phyloP scores from a whole-genome alignment of 371 early-diverging fungal genomes.

The Mucor indicus region DNA sequence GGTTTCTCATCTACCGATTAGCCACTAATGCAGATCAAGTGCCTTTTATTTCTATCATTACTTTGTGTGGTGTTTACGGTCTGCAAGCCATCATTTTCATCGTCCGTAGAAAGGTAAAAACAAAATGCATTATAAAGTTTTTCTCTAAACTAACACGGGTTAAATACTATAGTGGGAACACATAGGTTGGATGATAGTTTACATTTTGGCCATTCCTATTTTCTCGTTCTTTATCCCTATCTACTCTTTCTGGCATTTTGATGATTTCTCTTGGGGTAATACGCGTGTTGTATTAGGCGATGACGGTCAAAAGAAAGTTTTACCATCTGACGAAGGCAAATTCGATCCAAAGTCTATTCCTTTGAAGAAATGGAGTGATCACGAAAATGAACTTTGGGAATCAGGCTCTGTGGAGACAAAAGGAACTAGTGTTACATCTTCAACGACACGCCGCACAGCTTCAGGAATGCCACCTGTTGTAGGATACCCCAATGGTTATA shows the following conservation, averaged over 20 bases:
- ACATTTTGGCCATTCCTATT: conserved; percentile 79
- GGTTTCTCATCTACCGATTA: conserved; percentile 59
- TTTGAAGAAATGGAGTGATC: conserved; percentile 84
- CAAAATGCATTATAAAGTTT: no score
- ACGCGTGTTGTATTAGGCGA: conserved; percentile 83
- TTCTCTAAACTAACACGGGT: neutral
- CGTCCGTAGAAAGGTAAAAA: conserved; percentile 67
- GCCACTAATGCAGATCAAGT: conserved; percentile 43
- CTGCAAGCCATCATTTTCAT: conserved; percentile 84
- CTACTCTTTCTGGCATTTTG: conserved; percentile 95
- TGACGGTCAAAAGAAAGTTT: conserved; percentile 63
- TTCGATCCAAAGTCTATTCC: conserved; percentile 51
- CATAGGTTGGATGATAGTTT: conserved; percentile 95
- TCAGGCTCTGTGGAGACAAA: conserved; percentile 53
- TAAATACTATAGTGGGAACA: conserved; percentile 68
- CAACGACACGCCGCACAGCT: conserved; percentile 19
- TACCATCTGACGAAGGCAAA: conserved; percentile 42
- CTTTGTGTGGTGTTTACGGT: conserved; percentile 76
- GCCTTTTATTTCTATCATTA: conserved; percentile 57
- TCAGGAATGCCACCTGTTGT: conserved; percentile 6
- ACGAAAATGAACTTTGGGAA: conserved; percentile 69
- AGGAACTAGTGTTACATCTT: conserved; percentile 22
- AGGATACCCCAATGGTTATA: conserved; percentile 6
- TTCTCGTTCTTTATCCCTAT: conserved; percentile 79
- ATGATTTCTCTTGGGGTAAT: conserved; percentile 97